Conservation (phyloP, 768 basidiomycete species). For the Termitomyces sp. region DNA sequence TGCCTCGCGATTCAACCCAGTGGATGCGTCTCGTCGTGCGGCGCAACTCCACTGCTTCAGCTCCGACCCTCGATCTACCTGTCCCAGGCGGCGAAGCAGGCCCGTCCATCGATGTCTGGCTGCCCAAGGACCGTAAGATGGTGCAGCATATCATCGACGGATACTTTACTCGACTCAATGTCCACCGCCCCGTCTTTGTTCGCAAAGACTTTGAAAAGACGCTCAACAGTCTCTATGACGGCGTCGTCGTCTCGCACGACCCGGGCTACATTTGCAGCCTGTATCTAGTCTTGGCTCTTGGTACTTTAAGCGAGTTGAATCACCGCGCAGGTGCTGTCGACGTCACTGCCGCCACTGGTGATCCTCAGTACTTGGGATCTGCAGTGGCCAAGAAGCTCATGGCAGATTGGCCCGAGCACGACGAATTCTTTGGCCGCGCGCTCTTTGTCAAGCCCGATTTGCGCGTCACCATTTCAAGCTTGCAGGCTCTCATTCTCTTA, state of each 20-base stretch:
- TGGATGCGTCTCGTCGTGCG: constrained; percentile 56
- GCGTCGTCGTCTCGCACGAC: constrained; percentile 44
- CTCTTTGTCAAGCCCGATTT: constrained; percentile 76
- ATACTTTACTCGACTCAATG: constrained; percentile 74
- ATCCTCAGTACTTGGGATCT: constrained; percentile 27
- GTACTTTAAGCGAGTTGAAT: constrained; percentile 79
- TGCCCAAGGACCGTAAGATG: constrained; percentile 73
- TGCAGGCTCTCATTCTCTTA: constrained; percentile 78
- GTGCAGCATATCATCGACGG: constrained; percentile 55
- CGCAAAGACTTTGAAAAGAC: constrained; percentile 63
- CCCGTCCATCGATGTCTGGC: constrained; percentile 49
- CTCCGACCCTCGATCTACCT: constrained; percentile 28
- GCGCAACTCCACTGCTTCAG: constrained; percentile 34
- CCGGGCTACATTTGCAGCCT: constrained; percentile 76
- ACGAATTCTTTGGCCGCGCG: constrained; percentile 81
- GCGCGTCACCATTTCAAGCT: constrained; percentile 73
- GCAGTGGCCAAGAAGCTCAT: constrained; percentile 54
- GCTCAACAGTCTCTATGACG: constrained; percentile 63
- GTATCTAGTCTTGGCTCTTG: constrained; percentile 74
- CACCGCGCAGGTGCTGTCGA: constrained; percentile 55
- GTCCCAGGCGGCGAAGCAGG: constrained; percentile 22
- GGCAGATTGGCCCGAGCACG: constrained; percentile 74
- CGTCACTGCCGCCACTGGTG: constrained; percentile 29
- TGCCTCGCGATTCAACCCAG: constrained; percentile 53
- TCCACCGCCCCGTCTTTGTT: constrained; percentile 72